A percentile compares a stretch with the other conserved stretches of the same genome.
These are phyloP conservation scores for Vitis amurensis DNA, from an alignment of 164 flowering plant species.

Conservation along the genomic window DNA sequence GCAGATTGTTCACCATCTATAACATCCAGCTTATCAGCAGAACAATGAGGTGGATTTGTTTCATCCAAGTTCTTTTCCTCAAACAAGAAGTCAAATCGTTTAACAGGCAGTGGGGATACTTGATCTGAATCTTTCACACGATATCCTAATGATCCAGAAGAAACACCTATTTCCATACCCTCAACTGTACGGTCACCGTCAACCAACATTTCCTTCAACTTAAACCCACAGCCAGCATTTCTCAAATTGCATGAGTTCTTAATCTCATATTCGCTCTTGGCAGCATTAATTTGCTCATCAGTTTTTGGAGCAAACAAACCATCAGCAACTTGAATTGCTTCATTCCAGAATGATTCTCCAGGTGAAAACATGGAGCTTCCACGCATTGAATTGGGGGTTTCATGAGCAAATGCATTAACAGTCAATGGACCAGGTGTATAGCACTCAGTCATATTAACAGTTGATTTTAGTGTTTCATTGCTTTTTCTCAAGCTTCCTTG, in stretches of 20 bases:
- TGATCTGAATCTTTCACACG: slow-evolving; percentile 28
- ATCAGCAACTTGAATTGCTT: slow-evolving; percentile 88
- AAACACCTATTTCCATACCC: slow-evolving; percentile 19
- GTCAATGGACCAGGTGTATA: slow-evolving; percentile 45
- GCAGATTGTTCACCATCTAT: slow-evolving; percentile 16
- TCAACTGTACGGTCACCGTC: slow-evolving; percentile 23
- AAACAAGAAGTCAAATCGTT: slow-evolving; percentile 74
- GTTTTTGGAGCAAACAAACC: slow-evolving; percentile 46
- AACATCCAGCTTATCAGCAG: slow-evolving; percentile 8
- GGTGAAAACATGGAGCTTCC: slow-evolving; percentile 86
- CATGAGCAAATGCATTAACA: slow-evolving; percentile 25
- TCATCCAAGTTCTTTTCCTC: slow-evolving; percentile 54
- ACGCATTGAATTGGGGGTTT: slow-evolving; percentile 60
- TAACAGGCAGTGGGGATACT: slow-evolving; percentile 75
- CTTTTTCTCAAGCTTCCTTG: slow-evolving; percentile 61
- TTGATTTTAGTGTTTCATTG: slow-evolving; percentile 21
- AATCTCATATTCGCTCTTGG: slow-evolving; percentile 15
- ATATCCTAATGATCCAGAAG: slow-evolving; percentile 21
- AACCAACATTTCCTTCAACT: slow-evolving; percentile 9
- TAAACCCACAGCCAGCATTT: slow-evolving; percentile 14
- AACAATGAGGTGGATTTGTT: slow-evolving; percentile 9
- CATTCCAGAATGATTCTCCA: slow-evolving; percentile 94
- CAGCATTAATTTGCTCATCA: slow-evolving; percentile 17
- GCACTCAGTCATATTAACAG: slow-evolving; percentile 20
- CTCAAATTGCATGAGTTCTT: slow-evolving; percentile 13